Conservation (phyloP, 345 rosid species). For the Aquilaria yunnanensis region DNA sequence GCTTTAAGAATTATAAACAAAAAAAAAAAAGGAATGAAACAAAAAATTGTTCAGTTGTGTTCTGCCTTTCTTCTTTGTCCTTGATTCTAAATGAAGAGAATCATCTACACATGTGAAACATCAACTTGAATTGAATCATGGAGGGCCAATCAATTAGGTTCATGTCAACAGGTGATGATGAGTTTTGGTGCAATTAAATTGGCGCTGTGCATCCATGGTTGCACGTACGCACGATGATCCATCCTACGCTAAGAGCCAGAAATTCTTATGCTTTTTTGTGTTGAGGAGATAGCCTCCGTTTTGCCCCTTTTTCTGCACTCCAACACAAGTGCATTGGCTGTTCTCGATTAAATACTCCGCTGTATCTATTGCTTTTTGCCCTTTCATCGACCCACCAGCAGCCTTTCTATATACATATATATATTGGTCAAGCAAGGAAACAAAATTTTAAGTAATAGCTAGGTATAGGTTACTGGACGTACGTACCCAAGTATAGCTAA, state of each 20-base stretch:
- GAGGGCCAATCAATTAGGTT: too few relatives aligned
- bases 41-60: too few relatives aligned
- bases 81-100: too few relatives aligned
- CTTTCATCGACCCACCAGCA: slow-evolving; percentile 42
- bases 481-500: slow-evolving; percentile 54
- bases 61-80: too few relatives aligned
- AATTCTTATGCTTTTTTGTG: slow-evolving; percentile 75
- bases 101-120: too few relatives aligned
- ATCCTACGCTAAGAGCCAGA: slow-evolving; percentile 83
- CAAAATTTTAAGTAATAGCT: neutral
- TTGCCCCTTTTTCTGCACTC: slow-evolving; percentile 73
- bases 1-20: too few relatives aligned
- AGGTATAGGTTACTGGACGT: slow-evolving; percentile 3
- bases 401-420: slow-evolving; percentile 30
- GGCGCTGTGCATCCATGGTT: too few relatives aligned
- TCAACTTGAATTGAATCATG: too few relatives aligned
- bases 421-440: neutral
- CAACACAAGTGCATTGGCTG: slow-evolving; percentile 77
- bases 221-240: too few relatives aligned
- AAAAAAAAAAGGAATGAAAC: too few relatives aligned
- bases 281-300: slow-evolving; percentile 87
- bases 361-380: slow-evolving; percentile 49
- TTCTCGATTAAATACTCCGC: slow-evolving; percentile 82
- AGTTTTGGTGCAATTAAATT: too few relatives aligned
- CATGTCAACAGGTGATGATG: too few relatives aligned